Evolutionary conservation across 1,139 yeast genomes (phyloP), one percentile per base, ranked within the genome.

Genomic region (Yarrowia galli): DNA sequence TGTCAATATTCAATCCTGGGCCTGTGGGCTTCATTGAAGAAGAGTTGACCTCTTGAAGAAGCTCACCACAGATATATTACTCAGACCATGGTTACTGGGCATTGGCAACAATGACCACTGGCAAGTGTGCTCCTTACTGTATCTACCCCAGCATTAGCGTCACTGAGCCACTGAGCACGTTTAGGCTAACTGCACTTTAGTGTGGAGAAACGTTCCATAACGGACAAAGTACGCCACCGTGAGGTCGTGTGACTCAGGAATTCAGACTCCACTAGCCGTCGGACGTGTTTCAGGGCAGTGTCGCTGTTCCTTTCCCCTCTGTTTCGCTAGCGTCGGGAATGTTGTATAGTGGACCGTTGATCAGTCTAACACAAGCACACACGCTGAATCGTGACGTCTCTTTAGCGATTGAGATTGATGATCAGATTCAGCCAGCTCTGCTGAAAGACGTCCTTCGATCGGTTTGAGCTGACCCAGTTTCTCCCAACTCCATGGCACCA

Each of bases 221-320:
- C 8, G 32, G 32, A 28, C 22, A 18, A n/a, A n/a, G 22, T 43
- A 22, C 25, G 48, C 13, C 45, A 7, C n/a, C 10, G n/a, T 25
- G 20, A 3, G 35, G 35, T 46, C 51, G 51, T 46, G 51, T 46
- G 51, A 46, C 51, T 46, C 51, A 23, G 51, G n/a, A 15, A 23
- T 25, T 1, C 35, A 23, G 22, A 43, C 25, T 5, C 48, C 25
- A 15, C 9, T 23, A 20, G 22, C 25, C 10, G 16, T 42, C 15
- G 23, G 9, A 5, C 18, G 15, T 36, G 40, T 36, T 15, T 13
- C 40, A 15, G 43, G 51, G 49, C 18, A 15, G 12, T 23, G 28
- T 45, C 28, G 22, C 25, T 6, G 49, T 15, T 42, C n/a, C n/a
- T 3, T 15, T 45, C 22, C 45, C 45, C 22, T 42, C 45, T 42